Conservation (phyloP, 768 basidiomycete genomes). For the Hortiboletus flavorubellus region DNA sequence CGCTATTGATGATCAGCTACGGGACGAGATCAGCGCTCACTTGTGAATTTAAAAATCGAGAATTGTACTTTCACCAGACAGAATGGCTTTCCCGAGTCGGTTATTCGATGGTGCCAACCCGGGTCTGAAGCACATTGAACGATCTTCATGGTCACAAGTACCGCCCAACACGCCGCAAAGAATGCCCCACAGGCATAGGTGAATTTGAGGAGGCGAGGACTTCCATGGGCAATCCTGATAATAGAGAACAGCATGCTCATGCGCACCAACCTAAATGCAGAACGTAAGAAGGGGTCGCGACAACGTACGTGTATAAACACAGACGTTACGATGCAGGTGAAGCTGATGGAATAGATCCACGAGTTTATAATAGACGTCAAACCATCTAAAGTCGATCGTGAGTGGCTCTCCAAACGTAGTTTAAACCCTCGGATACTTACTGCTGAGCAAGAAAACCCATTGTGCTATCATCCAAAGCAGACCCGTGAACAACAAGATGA, state of each 20-base stretch:
- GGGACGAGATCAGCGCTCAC: constrained; percentile 3
- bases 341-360: constrained; percentile 13
- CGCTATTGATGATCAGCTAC: no score
- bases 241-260: constrained; percentile 22
- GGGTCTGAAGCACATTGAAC: constrained; percentile 6
- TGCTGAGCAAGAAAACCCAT: constrained; percentile 6
- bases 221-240: constrained; percentile 11
- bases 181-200: constrained; percentile 8
- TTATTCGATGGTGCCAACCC: constrained; percentile 4
- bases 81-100: constrained; percentile 5
- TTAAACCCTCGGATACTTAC: constrained; percentile 1
- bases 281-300: background rate
- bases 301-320: background rate
- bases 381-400: constrained; percentile 1
- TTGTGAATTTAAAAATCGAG: constrained; percentile 13
- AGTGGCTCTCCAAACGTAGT: background rate
- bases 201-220: constrained; percentile 2
- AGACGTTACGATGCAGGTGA: constrained; percentile 8
- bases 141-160: constrained; percentile 7
- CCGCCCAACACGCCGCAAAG: constrained; percentile 3
- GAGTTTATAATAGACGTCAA: constrained; percentile 2
- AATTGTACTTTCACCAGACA: constrained; percentile 2
- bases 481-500: constrained; percentile 7
- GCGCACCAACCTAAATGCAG: constrained; percentile 10
- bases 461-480: constrained; percentile 8